phyloP scores from a whole-genome alignment of 257 asterid species.

The Gentiana straminea region DNA sequence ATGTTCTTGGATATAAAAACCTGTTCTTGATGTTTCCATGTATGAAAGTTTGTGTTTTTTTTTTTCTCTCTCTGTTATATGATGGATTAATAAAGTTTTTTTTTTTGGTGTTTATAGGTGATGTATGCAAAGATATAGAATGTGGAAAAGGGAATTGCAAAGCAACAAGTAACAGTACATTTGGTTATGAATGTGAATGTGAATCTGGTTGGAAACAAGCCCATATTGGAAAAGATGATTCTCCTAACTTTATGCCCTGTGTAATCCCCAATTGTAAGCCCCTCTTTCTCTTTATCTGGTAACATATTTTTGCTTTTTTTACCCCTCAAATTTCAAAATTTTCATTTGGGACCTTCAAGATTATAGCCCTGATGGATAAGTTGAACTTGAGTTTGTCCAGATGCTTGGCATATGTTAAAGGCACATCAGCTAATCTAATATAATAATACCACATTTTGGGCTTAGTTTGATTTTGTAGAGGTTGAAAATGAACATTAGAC shows the following conservation, averaged over 20 bases:
- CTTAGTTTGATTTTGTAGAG: too few relatives aligned
- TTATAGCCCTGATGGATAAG: too few relatives aligned
- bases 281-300: neutral
- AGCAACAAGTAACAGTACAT: slow-evolving; percentile 21
- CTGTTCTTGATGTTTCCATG: neutral
- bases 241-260: slow-evolving; percentile 48
- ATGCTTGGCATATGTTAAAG: too few relatives aligned
- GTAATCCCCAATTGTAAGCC: slow-evolving; percentile 63
- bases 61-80: neutral
- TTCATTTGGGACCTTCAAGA: too few relatives aligned
- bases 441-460: too few relatives aligned
- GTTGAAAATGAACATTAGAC: too few relatives aligned
- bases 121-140: slow-evolving; percentile 25
- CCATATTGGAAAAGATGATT: slow-evolving; percentile 20
- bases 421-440: too few relatives aligned
- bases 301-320: neutral
- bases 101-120: slow-evolving; percentile 12
- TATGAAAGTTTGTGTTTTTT: neutral
- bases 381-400: too few relatives aligned
- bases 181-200: slow-evolving; percentile 54
- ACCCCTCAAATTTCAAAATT: neutral
- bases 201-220: slow-evolving; percentile 65
- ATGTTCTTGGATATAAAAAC: neutral
- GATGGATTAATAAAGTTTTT: neutral
- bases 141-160: slow-evolving; percentile 65